Conservation (phyloP, 371 early-diverging fungal genomes). For the Nosema muscidifuracis region DNA sequence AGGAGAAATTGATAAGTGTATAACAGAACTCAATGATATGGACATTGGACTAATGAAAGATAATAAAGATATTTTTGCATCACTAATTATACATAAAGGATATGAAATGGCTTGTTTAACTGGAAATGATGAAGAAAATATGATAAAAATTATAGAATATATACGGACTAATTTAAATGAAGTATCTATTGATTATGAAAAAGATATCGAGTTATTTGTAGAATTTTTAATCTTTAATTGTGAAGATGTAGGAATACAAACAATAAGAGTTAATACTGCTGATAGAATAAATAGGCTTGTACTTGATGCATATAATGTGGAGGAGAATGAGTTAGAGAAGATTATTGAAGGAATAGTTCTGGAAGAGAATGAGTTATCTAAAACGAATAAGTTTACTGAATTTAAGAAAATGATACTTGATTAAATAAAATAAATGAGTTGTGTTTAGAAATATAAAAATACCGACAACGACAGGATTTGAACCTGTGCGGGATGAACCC, state of each 20-base stretch:
- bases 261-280: conserved; percentile 12
- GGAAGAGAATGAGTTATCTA: conserved; percentile 14
- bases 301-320: background rate
- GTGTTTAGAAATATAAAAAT: background rate
- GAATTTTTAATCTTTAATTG: conserved; percentile 29
- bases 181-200: background rate
- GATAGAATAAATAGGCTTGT: conserved; percentile 12
- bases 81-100: conserved; percentile 24
- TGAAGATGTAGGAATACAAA: background rate
- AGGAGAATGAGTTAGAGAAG: conserved; percentile 19
- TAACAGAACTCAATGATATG: conserved; percentile 19
- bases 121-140: background rate
- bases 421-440: background rate
- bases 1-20: conserved; percentile 19
- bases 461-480: too few relatives aligned
- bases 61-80: conserved; percentile 10
- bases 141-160: background rate
- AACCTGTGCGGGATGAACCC: too few relatives aligned
- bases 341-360: conserved; percentile 11
- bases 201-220: conserved; percentile 3
- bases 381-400: conserved; percentile 26
- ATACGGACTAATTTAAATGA: background rate
- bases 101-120: conserved; percentile 3
- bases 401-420: conserved; percentile 15
- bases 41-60: conserved; percentile 25